Conservation (phyloP, 208 protist genomes). For the Leishmania amazonensis region DNA sequence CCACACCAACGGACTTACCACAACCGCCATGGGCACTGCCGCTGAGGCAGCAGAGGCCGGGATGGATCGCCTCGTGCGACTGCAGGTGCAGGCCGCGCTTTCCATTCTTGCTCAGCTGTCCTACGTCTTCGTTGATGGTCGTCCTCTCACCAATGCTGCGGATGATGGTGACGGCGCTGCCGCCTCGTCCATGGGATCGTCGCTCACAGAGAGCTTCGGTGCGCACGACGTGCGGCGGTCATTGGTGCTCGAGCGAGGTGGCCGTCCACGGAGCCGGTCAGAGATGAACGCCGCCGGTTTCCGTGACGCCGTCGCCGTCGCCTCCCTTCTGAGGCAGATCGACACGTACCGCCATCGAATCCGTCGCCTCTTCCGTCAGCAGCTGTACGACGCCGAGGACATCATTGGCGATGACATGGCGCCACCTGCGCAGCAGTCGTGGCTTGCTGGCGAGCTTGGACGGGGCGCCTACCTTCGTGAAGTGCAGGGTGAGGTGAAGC, state of each 20-base stretch:
- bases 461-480: slow-evolving; percentile 45
- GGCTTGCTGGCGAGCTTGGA: slow-evolving; percentile 24
- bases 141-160: neutral
- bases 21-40: neutral
- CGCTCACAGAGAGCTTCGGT: slow-evolving; percentile 3
- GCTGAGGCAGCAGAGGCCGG: neutral
- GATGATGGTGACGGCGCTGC: neutral
- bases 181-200: neutral
- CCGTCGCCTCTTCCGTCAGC: slow-evolving; percentile 69
- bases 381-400: slow-evolving; percentile 89
- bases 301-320: slow-evolving; percentile 26
- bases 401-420: slow-evolving; percentile 54
- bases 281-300: slow-evolving; percentile 1
- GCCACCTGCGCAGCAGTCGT: slow-evolving; percentile 11
- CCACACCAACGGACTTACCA: neutral
- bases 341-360: slow-evolving; percentile 61
- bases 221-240: neutral
- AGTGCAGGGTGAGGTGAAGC: slow-evolving; percentile 49
- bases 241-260: neutral
- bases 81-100: slow-evolving; percentile 23
- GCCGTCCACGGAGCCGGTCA: neutral
- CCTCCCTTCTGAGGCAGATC: slow-evolving; percentile 62
- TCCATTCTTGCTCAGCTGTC: slow-evolving; percentile 24
- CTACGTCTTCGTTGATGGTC: slow-evolving; percentile 23
- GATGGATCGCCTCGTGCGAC: neutral